A percentile compares a stretch with the other conserved stretches of the same genome.
These are phyloP conservation scores for Laguncularia racemosa DNA, from an alignment of 345 rosid genomes.

Conservation along the genomic window DNA sequence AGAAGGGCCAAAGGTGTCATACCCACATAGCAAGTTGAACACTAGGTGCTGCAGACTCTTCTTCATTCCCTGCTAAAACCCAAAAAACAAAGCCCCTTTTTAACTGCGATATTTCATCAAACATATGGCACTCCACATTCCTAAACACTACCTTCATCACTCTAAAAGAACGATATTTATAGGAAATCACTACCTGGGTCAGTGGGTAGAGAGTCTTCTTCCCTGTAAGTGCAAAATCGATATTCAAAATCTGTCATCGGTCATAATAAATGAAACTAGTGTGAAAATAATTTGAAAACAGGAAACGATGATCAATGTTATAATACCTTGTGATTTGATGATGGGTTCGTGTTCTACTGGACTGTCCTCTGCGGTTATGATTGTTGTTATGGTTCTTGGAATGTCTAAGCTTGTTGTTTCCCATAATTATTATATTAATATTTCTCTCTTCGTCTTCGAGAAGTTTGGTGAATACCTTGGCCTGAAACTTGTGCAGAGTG, in stretches of 20 bases:
- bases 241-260: not conserved
- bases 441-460: no score
- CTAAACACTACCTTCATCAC: not conserved
- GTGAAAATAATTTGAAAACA: not conserved
- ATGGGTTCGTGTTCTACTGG: slow-evolving; percentile 24
- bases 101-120: slow-evolving; percentile 15
- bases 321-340: slow-evolving; percentile 26
- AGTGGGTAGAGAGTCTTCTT: slow-evolving; percentile 52
- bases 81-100: not conserved
- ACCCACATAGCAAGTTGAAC: slow-evolving; percentile 98
- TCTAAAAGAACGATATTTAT: not conserved
- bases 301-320: not conserved
- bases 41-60: slow-evolving; percentile 36
- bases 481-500: no score
- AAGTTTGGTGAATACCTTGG: no score
- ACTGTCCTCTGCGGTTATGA: slow-evolving; percentile 32
- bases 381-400: slow-evolving; percentile 35
- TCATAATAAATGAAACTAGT: not conserved
- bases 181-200: slow-evolving; percentile 28
- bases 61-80: slow-evolving; percentile 44
- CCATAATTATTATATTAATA: slow-evolving; percentile 22
- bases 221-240: slow-evolving; percentile 26
- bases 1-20: slow-evolving; percentile 15
- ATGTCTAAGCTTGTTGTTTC: slow-evolving; percentile 40
- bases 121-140: slow-evolving; percentile 6